Percentiles rank a stretch among this genome's conserved stretches.
These are phyloP conservation scores for Allomyces macrogynus DNA, from an alignment of 192 early-diverging fungal species.

Conservation along the genomic window DNA sequence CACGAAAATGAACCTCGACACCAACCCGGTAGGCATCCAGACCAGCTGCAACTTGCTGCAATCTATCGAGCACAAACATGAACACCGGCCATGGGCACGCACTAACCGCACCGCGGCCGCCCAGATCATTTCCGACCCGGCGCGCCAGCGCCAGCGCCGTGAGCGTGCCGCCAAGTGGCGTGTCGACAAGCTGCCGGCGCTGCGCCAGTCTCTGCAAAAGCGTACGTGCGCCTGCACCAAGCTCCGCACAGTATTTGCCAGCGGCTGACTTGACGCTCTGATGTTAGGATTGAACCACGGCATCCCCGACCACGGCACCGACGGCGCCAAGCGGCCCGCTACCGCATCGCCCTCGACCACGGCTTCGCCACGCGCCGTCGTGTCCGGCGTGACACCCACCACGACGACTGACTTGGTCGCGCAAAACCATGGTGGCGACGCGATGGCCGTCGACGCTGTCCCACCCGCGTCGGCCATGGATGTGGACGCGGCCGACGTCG, in stretches of 20 bases:
- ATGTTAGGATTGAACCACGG: neutral
- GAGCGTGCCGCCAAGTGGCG: neutral
- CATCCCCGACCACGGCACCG: neutral
- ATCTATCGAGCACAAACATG: too few relatives aligned
- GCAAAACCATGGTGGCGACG: neutral
- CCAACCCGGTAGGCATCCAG: too few relatives aligned
- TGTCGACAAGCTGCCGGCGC: neutral
- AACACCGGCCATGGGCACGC: too few relatives aligned
- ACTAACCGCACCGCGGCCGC: too few relatives aligned
- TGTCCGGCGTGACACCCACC: neutral
- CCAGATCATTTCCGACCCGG: neutral
- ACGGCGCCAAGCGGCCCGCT: neutral
- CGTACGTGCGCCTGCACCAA: neutral
- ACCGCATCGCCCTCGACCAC: neutral
- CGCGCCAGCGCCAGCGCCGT: neutral
- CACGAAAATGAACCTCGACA: too few relatives aligned
- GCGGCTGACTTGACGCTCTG: too few relatives aligned
- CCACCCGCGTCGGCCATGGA: slow-evolving; percentile 10
- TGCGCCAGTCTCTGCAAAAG: slow-evolving; percentile 1
- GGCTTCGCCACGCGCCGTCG: neutral
- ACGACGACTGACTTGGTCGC: neutral
- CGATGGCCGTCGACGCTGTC: neutral
- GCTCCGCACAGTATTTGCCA: neutral
- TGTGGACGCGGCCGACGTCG: slow-evolving; percentile 24
- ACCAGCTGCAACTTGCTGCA: too few relatives aligned